Base-by-base conservation (phyloP, 1,284 basidiomycete species). In the Ustilago crameri region DNA sequence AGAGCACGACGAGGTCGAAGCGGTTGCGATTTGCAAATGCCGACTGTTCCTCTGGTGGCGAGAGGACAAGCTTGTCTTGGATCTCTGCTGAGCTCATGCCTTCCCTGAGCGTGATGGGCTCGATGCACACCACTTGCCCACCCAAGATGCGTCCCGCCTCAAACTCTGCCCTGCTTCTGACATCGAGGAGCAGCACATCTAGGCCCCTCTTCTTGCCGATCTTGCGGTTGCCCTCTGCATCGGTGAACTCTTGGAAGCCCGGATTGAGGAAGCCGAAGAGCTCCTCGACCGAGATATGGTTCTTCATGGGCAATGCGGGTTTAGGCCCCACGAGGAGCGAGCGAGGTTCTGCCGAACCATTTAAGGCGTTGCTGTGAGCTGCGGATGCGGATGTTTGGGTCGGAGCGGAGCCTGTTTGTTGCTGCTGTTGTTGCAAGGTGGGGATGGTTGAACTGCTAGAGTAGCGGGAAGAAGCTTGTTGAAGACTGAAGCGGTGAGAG, bases 1-100 rank as follows among this genome's bases (percentile, higher is more conserved):
- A 94, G 2, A 98, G 85, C 10, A 91, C 91, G n/a, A 98, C 89
- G 15, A 96, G 84, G 74, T 98, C 94, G 83, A 92, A 96, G 75
- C 90, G 90, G 79, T 93, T 88, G 26, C 95, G 90, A 58, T 91
- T 90, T 24, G 86, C 84, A 83, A 97, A 98, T 18, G 91, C 85
- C 1, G 86, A 86, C 40, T 86, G 87, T 84, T 97, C 93, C 37
- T 87, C 82, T 23, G 87, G 86, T 0, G 93, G 91, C 1, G 89
- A 89, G 20, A 93, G 85, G 1, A 88, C 85, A 51, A 96, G 87
- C 0, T 92, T 88, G 62, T 91, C 88, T 83, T 96, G 93, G 18
- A 98, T 88, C 18, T 87, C 86, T 88, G 8, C 87, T 87, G 65
- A 93, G 86, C 40, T 92, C 93, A 79, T 44, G 58, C 73, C 70